Evolutionary conservation across 148 eudicot species (phyloP).

Genomic region (Rhododendron mucronatum): DNA sequence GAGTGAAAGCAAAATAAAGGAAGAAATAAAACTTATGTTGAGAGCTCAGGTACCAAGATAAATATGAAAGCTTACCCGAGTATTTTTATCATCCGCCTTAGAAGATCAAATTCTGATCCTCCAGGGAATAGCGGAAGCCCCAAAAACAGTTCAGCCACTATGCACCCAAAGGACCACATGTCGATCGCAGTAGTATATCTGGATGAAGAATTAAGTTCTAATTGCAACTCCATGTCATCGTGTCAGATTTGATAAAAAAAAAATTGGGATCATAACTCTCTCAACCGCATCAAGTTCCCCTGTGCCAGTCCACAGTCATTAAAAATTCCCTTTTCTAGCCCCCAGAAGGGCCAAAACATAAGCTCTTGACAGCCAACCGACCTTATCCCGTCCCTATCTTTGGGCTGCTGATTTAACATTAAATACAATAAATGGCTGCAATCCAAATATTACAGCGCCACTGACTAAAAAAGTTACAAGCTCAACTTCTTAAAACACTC

Average conservation of each 20-base stretch:
- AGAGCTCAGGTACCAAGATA: conserved; percentile 8
- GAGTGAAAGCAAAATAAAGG: not conserved
- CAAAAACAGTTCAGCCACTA: conserved; percentile 90
- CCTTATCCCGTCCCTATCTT: not conserved
- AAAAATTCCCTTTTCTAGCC: not conserved
- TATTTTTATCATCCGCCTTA: conserved; percentile 82
- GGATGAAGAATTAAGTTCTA: conserved; percentile 46
- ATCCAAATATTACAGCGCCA: not conserved
- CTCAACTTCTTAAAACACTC: not conserved
- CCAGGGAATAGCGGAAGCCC: conserved; percentile 96
- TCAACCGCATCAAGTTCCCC: conserved; percentile 3
- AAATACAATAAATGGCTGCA: not conserved
- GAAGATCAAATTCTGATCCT: conserved; percentile 95
- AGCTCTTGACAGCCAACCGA: not conserved
- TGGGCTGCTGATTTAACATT: not conserved
- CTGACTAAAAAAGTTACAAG: not conserved
- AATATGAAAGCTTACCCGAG: conserved; percentile 60
- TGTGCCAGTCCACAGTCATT: not conserved
- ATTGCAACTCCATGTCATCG: not conserved
- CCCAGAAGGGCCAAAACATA: not conserved
- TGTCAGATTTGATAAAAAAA: not conserved
- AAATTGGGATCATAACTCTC: not conserved
- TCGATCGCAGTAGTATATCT: conserved; percentile 95
- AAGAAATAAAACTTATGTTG: not conserved
- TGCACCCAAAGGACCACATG: conserved; percentile 99